Conservation (phyloP, 2,329 filamentous ascomycete species). For the Septoria petroselini region DNA sequence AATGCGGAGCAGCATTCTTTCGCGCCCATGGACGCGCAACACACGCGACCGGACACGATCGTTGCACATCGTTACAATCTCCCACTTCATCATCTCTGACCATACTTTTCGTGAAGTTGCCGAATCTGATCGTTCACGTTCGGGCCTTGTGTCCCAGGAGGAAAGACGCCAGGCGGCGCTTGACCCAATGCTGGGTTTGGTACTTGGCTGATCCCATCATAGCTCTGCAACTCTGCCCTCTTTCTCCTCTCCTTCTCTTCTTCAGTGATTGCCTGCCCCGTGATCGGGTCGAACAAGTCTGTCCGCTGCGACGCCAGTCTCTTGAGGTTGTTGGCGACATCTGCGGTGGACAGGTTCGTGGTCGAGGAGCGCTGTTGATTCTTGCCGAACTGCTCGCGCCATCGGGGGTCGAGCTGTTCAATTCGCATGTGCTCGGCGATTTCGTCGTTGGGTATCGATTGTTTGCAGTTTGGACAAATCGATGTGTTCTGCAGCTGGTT, state of each 20-base stretch:
- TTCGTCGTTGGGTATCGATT: constrained; percentile 82
- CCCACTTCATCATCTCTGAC: constrained; percentile 19
- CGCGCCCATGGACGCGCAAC: too few relatives aligned
- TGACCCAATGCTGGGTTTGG: constrained; percentile 46
- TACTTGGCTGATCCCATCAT: constrained; percentile 53
- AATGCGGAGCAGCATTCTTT: too few relatives aligned
- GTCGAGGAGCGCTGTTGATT: constrained; percentile 78
- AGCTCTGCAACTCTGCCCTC: constrained; percentile 63
- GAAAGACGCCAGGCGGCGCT: constrained; percentile 42
- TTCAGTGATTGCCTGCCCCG: constrained; percentile 65
- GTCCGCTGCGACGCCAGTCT: constrained; percentile 84
- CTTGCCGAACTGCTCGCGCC: constrained; percentile 94
- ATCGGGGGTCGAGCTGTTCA: constrained; percentile 86
- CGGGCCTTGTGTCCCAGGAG: constrained; percentile 50
- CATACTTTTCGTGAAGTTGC: constrained; percentile 34
- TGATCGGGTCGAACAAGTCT: constrained; percentile 77
- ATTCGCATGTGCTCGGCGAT: constrained; percentile 92
- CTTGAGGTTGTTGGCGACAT: constrained; percentile 92
- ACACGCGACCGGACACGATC: too few relatives aligned
- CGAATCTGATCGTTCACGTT: constrained; percentile 42
- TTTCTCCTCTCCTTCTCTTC: constrained; percentile 58
- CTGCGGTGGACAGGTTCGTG: constrained; percentile 79
- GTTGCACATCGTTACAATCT: too few relatives aligned
- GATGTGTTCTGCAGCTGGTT: constrained; percentile 56
- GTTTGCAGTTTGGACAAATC: constrained; percentile 88